phyloP scores from a whole-genome alignment of 164 flowering plant genomes.

The Aristolochia contorta region DNA sequence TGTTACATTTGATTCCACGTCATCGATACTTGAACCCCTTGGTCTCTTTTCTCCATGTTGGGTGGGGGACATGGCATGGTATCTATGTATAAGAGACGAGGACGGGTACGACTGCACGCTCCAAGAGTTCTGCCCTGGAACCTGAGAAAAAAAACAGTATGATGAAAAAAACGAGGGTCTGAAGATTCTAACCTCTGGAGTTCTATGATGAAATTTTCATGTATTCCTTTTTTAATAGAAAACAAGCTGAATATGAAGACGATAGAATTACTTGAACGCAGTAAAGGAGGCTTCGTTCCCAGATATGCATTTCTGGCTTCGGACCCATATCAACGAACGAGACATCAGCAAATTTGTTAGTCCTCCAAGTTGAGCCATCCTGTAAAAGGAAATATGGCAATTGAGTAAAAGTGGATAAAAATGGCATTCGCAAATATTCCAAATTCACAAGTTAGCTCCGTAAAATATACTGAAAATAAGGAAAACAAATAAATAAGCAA shows the following conservation, averaged over 20 bases:
- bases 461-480: not conserved
- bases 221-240: not conserved
- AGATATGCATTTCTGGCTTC: constrained; percentile 43
- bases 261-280: constrained; percentile 64
- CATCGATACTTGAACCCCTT: constrained; percentile 33
- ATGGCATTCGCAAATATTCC: not conserved
- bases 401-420: not conserved
- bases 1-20: constrained; percentile 27
- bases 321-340: constrained; percentile 41
- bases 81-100: constrained; percentile 11
- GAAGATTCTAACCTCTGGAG: not conserved
- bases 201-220: not conserved
- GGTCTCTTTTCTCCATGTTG: constrained; percentile 66
- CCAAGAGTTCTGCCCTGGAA: constrained; percentile 82
- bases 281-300: constrained; percentile 81
- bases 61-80: constrained; percentile 15
- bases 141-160: constrained; percentile 33
- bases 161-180: not conserved
- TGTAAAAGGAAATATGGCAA: constrained; percentile 9
- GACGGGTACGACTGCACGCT: constrained; percentile 21
- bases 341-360: constrained; percentile 67
- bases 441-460: not conserved
- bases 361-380: constrained; percentile 77
- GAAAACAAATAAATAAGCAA: not conserved
- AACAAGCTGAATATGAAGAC: not conserved